Conservation (phyloP, 768 basidiomycete species). For the Baorangia bicolor region DNA sequence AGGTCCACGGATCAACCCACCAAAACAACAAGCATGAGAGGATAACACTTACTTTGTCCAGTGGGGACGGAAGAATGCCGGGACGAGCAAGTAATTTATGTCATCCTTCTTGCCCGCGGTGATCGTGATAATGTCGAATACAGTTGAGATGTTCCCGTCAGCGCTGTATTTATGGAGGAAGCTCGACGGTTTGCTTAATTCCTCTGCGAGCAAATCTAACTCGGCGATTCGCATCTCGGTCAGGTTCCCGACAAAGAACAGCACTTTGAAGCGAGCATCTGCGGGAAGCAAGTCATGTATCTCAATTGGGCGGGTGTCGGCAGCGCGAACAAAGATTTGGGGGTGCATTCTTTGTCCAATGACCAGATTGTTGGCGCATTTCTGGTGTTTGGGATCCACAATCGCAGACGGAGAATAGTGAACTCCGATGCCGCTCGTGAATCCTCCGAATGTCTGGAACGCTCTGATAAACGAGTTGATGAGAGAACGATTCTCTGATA, state of each 20-base stretch:
- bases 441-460: slow-evolving; percentile 38
- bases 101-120: slow-evolving; percentile 31
- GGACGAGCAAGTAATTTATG: slow-evolving; percentile 36
- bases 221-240: slow-evolving; percentile 20
- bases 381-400: slow-evolving; percentile 32
- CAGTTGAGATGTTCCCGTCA: slow-evolving; percentile 17
- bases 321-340: slow-evolving; percentile 35
- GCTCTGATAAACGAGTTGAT: slow-evolving; percentile 23
- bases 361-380: slow-evolving; percentile 31
- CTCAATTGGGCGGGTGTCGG: slow-evolving; percentile 37
- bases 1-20: neutral
- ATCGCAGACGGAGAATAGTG: slow-evolving; percentile 40
- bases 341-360: slow-evolving; percentile 42
- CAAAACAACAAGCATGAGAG: neutral
- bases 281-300: slow-evolving; percentile 42
- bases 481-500: neutral
- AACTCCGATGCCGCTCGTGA: slow-evolving; percentile 40
- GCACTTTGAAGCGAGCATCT: slow-evolving; percentile 39
- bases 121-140: slow-evolving; percentile 35
- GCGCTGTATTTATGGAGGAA: slow-evolving; percentile 31
- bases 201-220: slow-evolving; percentile 27
- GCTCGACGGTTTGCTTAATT: slow-evolving; percentile 24
- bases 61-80: slow-evolving; percentile 36
- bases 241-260: slow-evolving; percentile 35
- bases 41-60: slow-evolving; percentile 40